Base-by-base conservation (phyloP, 371 early-diverging fungal species). In the Dinochytrium kinnereticum region DNA sequence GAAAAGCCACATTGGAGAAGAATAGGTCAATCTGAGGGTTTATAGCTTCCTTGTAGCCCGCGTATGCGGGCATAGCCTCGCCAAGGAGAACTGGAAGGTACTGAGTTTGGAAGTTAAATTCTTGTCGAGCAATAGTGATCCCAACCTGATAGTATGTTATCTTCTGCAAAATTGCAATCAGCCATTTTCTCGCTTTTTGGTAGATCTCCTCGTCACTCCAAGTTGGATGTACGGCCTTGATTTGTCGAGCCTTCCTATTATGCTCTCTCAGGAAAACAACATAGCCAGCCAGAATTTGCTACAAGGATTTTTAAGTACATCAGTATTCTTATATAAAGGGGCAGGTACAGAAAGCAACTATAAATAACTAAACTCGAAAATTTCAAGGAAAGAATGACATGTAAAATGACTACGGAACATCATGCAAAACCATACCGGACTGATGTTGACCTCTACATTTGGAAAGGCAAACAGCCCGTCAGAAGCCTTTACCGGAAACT, bases 81-180 rank as follows among this genome's bases (percentile, higher is more conserved):
- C 78, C 79, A 3, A 78, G 39, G 36, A 82, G 68, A 2, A 69
- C 51, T 2, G 81, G 80, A n/a, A 76, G 59, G 51, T 82, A 82
- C 76, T 82, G 26, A 36, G 34, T 15, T 15, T 10, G 39, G 40
- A 28, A 68, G 44, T 66, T 24, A 66, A 44, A 13, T 15, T 15
- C 13, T 17, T 5, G 38, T 21, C 2, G 44, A 66, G 30, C 44
- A 17, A 30, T 33, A 30, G 44, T 37, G 66, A 21, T n/a, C 21
- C 75, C 36, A 51, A 78, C 78, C 40, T 67, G 73, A n/a, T 73
- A 34, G 61, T 74, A 67, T 1, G 83, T 79, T 13, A 77, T 76
- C 51, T 76, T 78, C 64, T 83, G 83, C 2, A 83, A 59, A 1
- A 81, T 31, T 0, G 80, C 77, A 49, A 83, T 83, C 1, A 83